phyloP scores from a whole-genome alignment of 768 basidiomycete species.

The Baorangia bicolor region DNA sequence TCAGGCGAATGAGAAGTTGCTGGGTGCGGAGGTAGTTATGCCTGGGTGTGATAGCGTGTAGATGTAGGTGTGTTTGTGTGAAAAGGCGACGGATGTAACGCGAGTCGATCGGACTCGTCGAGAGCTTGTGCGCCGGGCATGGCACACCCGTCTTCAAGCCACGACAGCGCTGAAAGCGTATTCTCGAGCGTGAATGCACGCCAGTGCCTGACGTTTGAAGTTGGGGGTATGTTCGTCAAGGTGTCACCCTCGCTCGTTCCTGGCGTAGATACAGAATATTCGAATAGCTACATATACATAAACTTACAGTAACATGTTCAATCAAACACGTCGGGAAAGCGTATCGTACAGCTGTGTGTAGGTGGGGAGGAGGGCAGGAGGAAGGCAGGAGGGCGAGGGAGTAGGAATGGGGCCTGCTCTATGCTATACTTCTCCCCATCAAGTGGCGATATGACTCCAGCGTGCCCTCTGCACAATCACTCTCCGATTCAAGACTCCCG shows the following conservation, averaged over 20 bases:
- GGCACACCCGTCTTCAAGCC: not conserved
- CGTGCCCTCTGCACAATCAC: not conserved
- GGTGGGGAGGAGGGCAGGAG: not conserved
- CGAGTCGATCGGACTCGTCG: not conserved
- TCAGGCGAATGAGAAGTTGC: constrained; percentile 34
- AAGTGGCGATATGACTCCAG: not conserved
- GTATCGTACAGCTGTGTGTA: not conserved
- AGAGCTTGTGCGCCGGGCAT: not conserved
- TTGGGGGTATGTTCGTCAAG: too few species aligned
- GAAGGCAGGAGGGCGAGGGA: not conserved
- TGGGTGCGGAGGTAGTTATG: constrained; percentile 12
- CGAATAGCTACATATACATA: not conserved
- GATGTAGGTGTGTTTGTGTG: not conserved
- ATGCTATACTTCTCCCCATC: not conserved
- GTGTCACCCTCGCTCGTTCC: too few species aligned
- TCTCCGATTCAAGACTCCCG: not conserved
- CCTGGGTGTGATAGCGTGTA: constrained; percentile 29
- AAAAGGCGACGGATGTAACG: not conserved
- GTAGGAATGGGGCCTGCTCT: not conserved
- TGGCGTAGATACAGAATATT: not conserved
- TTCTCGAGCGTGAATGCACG: not conserved
- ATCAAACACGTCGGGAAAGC: not conserved
- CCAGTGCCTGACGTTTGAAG: too few species aligned
- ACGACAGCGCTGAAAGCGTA: too few species aligned
- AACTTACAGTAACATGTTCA: not conserved